Conservation (phyloP, 805 yeast species). For the Candida peoriensis region DNA sequence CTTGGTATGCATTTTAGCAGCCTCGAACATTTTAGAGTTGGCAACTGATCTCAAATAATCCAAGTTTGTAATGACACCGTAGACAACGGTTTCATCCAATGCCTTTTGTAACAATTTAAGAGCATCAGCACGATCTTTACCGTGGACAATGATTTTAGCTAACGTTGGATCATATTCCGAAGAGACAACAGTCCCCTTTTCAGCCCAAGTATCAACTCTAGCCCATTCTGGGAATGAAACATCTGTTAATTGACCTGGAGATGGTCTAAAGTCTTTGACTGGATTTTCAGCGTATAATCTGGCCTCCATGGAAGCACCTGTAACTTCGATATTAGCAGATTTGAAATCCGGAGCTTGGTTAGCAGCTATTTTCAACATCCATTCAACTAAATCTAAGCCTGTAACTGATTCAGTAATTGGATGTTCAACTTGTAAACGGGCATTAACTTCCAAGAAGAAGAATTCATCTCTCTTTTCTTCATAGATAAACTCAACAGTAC, state of each 20-base stretch:
- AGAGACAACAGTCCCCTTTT: constrained; percentile 78
- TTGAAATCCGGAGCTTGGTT: constrained; percentile 78
- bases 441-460: constrained; percentile 93
- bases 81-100: constrained; percentile 76
- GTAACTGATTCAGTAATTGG: constrained; percentile 96
- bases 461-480: constrained; percentile 84
- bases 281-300: constrained; percentile 97
- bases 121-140: constrained; percentile 83
- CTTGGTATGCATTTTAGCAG: constrained; percentile 82
- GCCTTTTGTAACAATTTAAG: constrained; percentile 73
- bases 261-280: constrained; percentile 88
- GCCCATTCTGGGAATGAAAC: constrained; percentile 87
- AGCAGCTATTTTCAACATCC: constrained; percentile 94
- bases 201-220: constrained; percentile 92
- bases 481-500: constrained; percentile 94
- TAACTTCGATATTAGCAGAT: constrained; percentile 46
- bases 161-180: constrained; percentile 96
- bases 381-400: constrained; percentile 90
- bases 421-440: constrained; percentile 96
- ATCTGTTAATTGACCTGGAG: constrained; percentile 90
- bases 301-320: constrained; percentile 96
- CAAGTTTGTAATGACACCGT: constrained; percentile 85
- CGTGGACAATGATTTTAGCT: constrained; percentile 95
- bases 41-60: constrained; percentile 88
- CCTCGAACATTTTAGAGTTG: constrained; percentile 75